Evolutionary conservation across 2,329 filamentous ascomycete genomes (phyloP), one percentile per base, ranked within the genome.

Genomic region (Anisogramma anomala): DNA sequence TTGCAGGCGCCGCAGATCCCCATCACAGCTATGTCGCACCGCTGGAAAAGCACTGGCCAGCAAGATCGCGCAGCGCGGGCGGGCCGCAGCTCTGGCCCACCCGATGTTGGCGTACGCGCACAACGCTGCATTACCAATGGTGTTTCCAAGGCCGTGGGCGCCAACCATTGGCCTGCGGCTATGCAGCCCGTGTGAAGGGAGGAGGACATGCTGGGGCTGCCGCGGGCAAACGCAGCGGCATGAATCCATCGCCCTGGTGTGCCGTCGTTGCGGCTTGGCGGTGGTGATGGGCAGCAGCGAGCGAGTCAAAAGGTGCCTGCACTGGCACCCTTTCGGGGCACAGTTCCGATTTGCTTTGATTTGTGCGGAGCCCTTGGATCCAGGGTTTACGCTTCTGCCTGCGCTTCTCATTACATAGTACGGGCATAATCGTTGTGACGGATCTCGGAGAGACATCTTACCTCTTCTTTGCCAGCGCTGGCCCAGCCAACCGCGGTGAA

Each of bases 71-170:
- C 40, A 43, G 43, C 33, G 38, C 36, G 22, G 43, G 38, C 36
- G 22, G 43, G 43, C 33, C 40, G 25, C 33, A 18, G 23, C 32
- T 40, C 27, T 40, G 43, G 43, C 40, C 40, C 19, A 26, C 30
- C 36, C 17, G 30, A 32, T 18, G 30, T 37, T 27, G 23, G 10
- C 27, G 15, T 40, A 42, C 33, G 40, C 40, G 36, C 43, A 37
- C 34, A 31, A 23, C 30, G 43, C 34, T 46, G 26, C 43, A 42
- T 43, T 33, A 43, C 42, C 42, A 43, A 45, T 34, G 31, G 39
- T 31, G 35, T 26, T 17, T 17, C 19, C 4, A 17, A 17, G 35
- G 26, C n/a, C n/a, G n/a, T 23, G 6, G 11, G 28, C 28, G 14
- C 18, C 30, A 32, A 36, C n/a, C 18, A 30, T 18, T 28, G 33